Evolutionary conservation across 805 yeast species (phyloP).

Genomic region (Tetrapisispora namnaoensis): DNA sequence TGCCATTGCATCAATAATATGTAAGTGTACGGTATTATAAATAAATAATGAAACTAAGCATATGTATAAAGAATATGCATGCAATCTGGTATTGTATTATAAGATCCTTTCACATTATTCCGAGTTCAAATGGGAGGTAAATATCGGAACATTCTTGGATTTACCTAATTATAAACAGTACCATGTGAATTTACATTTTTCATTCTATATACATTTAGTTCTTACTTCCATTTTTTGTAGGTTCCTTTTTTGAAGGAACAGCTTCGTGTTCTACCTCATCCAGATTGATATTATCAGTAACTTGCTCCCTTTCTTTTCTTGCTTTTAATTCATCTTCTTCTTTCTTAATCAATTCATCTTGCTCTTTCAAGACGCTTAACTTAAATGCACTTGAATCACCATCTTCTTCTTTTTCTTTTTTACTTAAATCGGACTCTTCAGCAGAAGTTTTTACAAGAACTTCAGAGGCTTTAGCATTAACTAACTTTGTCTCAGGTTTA

Average conservation of each 20-base stretch:
- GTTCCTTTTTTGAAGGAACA: not conserved
- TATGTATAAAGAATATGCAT: not conserved
- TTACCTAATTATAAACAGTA: not conserved
- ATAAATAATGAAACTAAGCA: not conserved
- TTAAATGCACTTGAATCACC: conserved; percentile 47
- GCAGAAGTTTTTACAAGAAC: not conserved
- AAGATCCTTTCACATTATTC: not conserved
- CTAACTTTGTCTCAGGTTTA: not conserved
- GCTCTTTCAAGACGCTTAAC: conserved; percentile 66
- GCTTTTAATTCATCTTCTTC: conserved; percentile 71
- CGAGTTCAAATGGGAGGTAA: not conserved
- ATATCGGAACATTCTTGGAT: not conserved
- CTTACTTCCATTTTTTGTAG: not conserved
- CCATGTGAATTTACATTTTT: not conserved
- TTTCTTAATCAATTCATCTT: conserved; percentile 72
- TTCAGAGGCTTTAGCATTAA: not conserved
- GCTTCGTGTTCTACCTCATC: conserved; percentile 25
- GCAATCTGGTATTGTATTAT: not conserved
- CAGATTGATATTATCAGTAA: conserved; percentile 30
- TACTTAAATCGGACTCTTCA: conserved; percentile 2
- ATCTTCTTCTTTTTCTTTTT: conserved; percentile 3
- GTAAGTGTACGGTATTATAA: not conserved
- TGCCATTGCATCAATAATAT: not conserved
- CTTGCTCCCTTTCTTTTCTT: conserved; percentile 17
- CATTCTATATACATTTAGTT: not conserved